These are phyloP conservation scores for Cinnamomum chago DNA, from an alignment of 164 flowering plant species.

Conservation along the genomic window DNA sequence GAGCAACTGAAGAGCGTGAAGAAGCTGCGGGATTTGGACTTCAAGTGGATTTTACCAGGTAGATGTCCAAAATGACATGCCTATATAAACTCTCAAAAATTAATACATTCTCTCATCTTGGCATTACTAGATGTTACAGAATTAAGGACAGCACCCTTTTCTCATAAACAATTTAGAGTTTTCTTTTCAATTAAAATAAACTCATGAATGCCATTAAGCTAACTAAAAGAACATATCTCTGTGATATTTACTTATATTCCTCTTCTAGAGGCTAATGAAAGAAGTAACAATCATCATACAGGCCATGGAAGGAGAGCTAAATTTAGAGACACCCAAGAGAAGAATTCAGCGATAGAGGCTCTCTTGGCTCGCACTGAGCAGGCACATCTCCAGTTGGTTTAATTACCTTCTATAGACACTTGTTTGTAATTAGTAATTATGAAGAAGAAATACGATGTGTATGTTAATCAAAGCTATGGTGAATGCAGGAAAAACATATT, in stretches of 20 bases:
- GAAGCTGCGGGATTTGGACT: slow-evolving; percentile 29
- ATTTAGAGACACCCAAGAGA: slow-evolving; percentile 33
- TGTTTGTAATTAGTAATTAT: neutral
- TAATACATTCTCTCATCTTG: too few species aligned
- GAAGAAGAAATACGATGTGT: neutral
- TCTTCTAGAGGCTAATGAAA: neutral
- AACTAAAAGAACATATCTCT: too few species aligned
- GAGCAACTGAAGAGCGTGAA: slow-evolving; percentile 29
- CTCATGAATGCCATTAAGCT: too few species aligned
- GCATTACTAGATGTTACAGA: too few species aligned
- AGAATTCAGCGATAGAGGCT: slow-evolving; percentile 31
- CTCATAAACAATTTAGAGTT: neutral
- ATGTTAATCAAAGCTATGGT: neutral
- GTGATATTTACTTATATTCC: neutral
- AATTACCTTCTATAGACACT: neutral
- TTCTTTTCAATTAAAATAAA: too few species aligned
- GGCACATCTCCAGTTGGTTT: slow-evolving; percentile 1
- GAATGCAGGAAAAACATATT: neutral
- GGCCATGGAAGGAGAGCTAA: slow-evolving; percentile 51
- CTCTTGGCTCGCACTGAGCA: slow-evolving; percentile 22
- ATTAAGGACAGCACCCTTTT: too few species aligned
- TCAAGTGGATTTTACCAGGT: slow-evolving; percentile 47
- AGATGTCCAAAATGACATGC: neutral
- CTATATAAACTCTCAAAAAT: too few species aligned
- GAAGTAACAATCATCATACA: slow-evolving; percentile 12